A percentile compares a stretch with the other conserved stretches of the same genome.
phyloP scores from a whole-genome alignment of 1,139 yeast species.

The Wickerhamomyces sp. region DNA sequence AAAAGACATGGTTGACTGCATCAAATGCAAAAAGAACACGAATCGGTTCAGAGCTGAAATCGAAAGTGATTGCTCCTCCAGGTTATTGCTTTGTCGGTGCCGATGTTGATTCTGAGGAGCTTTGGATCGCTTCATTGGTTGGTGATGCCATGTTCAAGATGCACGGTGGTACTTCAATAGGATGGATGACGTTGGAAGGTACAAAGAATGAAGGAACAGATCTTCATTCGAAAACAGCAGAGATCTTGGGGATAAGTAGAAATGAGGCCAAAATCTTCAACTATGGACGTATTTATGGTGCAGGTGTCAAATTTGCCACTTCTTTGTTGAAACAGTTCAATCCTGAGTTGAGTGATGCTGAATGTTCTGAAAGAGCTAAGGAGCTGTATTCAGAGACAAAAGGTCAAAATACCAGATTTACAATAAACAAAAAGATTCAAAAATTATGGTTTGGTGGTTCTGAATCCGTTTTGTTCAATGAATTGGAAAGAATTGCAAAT shows the following conservation, averaged over 20 bases:
- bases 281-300: conserved; percentile 96
- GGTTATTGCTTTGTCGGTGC: conserved; percentile 96
- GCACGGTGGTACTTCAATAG: conserved; percentile 95
- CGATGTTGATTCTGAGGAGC: conserved; percentile 95
- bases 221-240: conserved; percentile 90
- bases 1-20: conserved; percentile 96
- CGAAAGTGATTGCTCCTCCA: conserved; percentile 79
- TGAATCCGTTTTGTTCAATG: conserved; percentile 87
- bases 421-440: conserved; percentile 23
- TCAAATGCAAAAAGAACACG: conserved; percentile 83
- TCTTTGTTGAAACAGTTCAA: conserved; percentile 78
- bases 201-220: conserved; percentile 88
- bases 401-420: conserved; percentile 44
- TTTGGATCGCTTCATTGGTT: conserved; percentile 94
- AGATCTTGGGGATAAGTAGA: conserved; percentile 81
- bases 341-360: conserved; percentile 57
- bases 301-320: conserved; percentile 88
- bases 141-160: conserved; percentile 87
- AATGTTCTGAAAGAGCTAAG: conserved; percentile 65
- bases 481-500: conserved; percentile 81
- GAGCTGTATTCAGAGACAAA: conserved; percentile 76
- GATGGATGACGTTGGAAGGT: conserved; percentile 99
- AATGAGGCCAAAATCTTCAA: conserved; percentile 93
- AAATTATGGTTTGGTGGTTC: conserved; percentile 86
- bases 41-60: conserved; percentile 90